phyloP scores from a whole-genome alignment of 2,329 filamentous ascomycete genomes.

The Pseudopyrenochaeta lycopersici region DNA sequence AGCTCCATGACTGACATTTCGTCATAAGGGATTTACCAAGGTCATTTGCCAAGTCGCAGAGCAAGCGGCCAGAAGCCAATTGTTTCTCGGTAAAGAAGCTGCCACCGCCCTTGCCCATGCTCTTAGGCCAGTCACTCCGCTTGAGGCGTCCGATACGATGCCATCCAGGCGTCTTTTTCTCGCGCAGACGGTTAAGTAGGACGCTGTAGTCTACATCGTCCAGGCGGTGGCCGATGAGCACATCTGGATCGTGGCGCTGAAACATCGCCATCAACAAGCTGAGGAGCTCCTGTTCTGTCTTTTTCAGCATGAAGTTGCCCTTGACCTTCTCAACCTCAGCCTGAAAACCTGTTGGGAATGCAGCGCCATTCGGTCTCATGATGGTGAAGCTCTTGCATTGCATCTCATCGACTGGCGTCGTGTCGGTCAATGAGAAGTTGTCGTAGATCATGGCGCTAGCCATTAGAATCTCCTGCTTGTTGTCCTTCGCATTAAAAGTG shows the following conservation, averaged over 20 bases:
- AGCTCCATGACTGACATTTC: slow-evolving; percentile 97
- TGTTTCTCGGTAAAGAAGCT: slow-evolving; percentile 95
- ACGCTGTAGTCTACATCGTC: slow-evolving; percentile 97
- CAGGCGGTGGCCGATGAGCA: slow-evolving; percentile 92
- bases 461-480: slow-evolving; percentile 94
- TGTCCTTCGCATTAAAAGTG: slow-evolving; percentile 86
- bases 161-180: slow-evolving; percentile 94
- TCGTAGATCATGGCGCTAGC: slow-evolving; percentile 94
- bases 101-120: slow-evolving; percentile 83
- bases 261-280: slow-evolving; percentile 90
- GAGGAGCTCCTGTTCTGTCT: slow-evolving; percentile 83
- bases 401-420: slow-evolving; percentile 86
- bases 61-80: slow-evolving; percentile 83
- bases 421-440: slow-evolving; percentile 85
- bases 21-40: slow-evolving; percentile 96
- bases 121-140: slow-evolving; percentile 84
- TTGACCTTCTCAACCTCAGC: slow-evolving; percentile 75
- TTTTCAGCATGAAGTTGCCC: slow-evolving; percentile 81
- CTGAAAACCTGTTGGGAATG: slow-evolving; percentile 90
- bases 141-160: slow-evolving; percentile 89
- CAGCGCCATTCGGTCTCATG: slow-evolving; percentile 78
- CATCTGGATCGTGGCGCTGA: slow-evolving; percentile 88
- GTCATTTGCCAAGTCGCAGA: slow-evolving; percentile 95
- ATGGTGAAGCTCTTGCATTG: slow-evolving; percentile 91
- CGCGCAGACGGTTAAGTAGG: slow-evolving; percentile 82